Conservation (phyloP, 1,284 basidiomycete species). For the Ceratobasidium papillatum region DNA sequence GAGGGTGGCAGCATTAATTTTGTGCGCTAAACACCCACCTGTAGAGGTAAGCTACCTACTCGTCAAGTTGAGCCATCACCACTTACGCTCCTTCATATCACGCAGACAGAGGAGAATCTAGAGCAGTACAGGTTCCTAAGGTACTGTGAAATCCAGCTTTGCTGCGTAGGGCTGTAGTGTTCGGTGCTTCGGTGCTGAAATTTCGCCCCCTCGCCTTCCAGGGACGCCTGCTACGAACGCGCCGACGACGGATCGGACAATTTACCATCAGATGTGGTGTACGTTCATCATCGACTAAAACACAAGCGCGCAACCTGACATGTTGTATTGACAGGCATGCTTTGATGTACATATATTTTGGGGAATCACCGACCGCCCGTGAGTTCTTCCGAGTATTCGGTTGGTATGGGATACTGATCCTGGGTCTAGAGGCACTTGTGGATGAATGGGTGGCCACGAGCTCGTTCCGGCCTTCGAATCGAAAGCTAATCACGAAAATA, state of each 20-base stretch:
- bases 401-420: neutral
- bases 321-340: constrained; percentile 30
- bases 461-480: constrained; percentile 43
- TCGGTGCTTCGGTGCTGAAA: neutral
- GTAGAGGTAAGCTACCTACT: constrained; percentile 39
- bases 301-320: neutral
- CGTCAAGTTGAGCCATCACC: neutral
- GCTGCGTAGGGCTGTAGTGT: neutral
- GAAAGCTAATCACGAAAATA: constrained; percentile 43
- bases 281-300: neutral
- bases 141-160: neutral
- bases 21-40: constrained; percentile 43
- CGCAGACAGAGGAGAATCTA: constrained; percentile 44
- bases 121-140: constrained; percentile 45
- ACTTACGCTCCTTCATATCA: neutral
- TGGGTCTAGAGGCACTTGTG: constrained; percentile 40
- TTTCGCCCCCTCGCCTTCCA: neutral
- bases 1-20: constrained; percentile 40
- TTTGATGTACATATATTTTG: constrained; percentile 45
- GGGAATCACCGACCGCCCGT: constrained; percentile 44
- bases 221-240: constrained; percentile 44
- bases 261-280: constrained; percentile 44
- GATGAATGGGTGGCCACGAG: constrained; percentile 46
- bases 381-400: neutral
- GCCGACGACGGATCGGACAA: constrained; percentile 45